Base-by-base conservation (phyloP, 2,329 filamentous ascomycete species). In the Sporothrix dimorphospora region DNA sequence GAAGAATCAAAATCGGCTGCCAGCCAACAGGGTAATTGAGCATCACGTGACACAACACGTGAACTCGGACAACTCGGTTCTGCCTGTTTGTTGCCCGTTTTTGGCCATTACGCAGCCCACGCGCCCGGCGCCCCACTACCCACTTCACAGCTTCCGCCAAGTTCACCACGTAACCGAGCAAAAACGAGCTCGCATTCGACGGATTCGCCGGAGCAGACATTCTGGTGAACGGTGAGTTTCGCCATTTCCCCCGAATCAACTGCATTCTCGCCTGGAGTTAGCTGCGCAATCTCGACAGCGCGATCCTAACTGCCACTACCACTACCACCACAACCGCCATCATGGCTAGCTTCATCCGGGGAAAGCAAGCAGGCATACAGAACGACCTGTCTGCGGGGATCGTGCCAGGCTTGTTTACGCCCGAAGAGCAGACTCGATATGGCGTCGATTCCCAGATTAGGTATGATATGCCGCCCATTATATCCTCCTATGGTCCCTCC, bases 301-400 rank as follows among this genome's bases (percentile, higher is more conserved):
- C 11, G 38, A n/a, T n/a, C 14, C 30, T 19, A 8, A 45, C 16
- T 45, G 38, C 7, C 59, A 21, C 34, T 34, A 63, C 21, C 59
- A 45, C 19, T 1, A 49, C 19, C n/a, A 27, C 21, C 59, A 42
- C 59, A n/a, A 27, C 38, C 38, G 8, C 57, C 27, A 57, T 14
- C 68, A 98, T 98, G 94, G 90, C 94, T 71, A 89, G 92, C 77
- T 95, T 98, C 80, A 84, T 99, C 75, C 88, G 96, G 80, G 92
- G 93, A 77, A 98, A 97, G 86, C 96, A 98, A 86, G 89, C 94
- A 72, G 96, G 96, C 78, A 92, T 99, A 77, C 92, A 94, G 80
- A 93, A 91, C 82, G 96, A 98, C 83, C 87, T 99, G 76, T 97
- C 94, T 69, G 90, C 90, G 21, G 92, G 91, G 76, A 89, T 98